Evolutionary conservation across 148 eudicot genomes (phyloP).

Genomic region (Rhododendron simsii): DNA sequence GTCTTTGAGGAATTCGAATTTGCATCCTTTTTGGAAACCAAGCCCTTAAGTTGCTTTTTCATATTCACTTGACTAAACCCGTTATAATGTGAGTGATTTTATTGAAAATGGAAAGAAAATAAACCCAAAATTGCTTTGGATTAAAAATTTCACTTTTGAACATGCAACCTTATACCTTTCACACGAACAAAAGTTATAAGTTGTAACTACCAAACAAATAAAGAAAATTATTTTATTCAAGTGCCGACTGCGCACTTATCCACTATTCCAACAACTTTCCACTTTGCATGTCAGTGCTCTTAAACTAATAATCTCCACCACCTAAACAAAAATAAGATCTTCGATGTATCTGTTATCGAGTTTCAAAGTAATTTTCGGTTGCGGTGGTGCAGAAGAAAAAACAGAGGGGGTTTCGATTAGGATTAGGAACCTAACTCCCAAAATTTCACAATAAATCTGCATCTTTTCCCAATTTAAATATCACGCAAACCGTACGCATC

Average conservation of each 20-base stretch:
- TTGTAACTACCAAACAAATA: not conserved
- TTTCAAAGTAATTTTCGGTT: too few relatives aligned
- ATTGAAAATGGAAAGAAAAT: not conserved
- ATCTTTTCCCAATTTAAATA: too few relatives aligned
- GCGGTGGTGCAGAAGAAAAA: too few relatives aligned
- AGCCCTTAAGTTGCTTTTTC: not conserved
- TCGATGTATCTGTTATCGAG: not conserved
- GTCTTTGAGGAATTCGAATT: not conserved
- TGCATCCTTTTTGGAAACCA: too few relatives aligned
- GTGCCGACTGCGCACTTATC: not conserved
- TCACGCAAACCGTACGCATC: too few relatives aligned
- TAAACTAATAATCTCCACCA: not conserved
- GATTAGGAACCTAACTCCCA: not conserved
- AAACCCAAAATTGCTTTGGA: not conserved
- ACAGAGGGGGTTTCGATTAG: too few relatives aligned
- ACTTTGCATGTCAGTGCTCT: not conserved
- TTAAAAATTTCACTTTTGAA: not conserved
- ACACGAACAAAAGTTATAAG: not conserved
- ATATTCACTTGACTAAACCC: too few relatives aligned
- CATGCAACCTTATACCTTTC: not conserved
- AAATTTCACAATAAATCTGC: too few relatives aligned
- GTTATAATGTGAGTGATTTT: not conserved
- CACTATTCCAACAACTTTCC: not conserved
- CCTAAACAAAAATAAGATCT: not conserved
- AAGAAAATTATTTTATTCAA: not conserved